Percentiles rank a stretch among this genome's conserved stretches.
Conservation (phyloP, 2,329 filamentous ascomycete genomes). For the Calonectria pauciramosa region DNA sequence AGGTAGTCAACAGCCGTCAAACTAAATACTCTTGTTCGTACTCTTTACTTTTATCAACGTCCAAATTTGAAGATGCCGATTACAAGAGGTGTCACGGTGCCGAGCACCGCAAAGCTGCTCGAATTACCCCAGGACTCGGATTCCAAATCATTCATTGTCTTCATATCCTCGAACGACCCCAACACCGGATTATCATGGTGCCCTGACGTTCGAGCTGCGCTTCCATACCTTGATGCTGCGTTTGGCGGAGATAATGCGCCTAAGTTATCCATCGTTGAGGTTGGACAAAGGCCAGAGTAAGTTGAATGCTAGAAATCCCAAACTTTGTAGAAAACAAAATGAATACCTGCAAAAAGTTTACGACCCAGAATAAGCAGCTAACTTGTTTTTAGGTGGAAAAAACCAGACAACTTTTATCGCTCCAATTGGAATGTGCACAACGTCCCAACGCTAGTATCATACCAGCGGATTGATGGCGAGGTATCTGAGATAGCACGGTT, state of each 20-base stretch:
- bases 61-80: neutral
- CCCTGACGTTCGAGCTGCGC: conserved; percentile 5
- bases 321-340: neutral
- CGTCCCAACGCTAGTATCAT: neutral
- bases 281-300: conserved; percentile 11
- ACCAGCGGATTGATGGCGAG: neutral
- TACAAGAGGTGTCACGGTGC: neutral
- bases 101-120: neutral
- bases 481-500: neutral
- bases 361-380: neutral
- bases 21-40: neutral
- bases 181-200: conserved; percentile 2
- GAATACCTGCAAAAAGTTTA: neutral
- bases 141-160: neutral
- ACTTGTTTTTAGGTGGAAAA: neutral
- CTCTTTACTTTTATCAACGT: neutral
- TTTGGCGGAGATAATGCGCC: neutral
- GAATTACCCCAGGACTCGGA: neutral
- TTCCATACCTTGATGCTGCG: neutral
- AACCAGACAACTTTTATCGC: neutral
- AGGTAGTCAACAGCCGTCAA: neutral
- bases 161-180: neutral
- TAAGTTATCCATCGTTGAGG: neutral
- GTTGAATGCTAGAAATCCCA: neutral
- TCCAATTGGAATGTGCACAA: conserved; percentile 7